Percentiles rank a stretch among this genome's conserved stretches.
These are phyloP conservation scores for Boletellus deceptivus DNA, from an alignment of 1,284 basidiomycete species.

Conservation along the genomic window DNA sequence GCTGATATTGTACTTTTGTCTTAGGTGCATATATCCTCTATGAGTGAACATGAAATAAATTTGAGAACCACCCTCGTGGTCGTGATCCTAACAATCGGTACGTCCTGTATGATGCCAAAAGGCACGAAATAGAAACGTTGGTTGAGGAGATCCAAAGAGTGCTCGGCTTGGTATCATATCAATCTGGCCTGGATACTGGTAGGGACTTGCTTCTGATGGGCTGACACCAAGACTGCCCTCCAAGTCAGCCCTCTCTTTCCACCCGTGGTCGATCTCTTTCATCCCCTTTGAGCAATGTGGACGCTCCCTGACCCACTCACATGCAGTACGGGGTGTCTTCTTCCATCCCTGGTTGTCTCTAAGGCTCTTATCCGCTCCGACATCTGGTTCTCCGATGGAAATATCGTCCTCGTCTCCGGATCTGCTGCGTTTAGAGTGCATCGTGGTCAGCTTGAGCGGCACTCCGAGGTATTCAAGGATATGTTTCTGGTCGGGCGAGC, in stretches of 20 bases:
- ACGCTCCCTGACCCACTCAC: constrained; percentile 26
- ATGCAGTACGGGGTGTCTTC: constrained; percentile 15
- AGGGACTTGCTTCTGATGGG: not conserved
- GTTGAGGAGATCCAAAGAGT: not conserved
- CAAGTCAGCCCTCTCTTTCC: constrained; percentile 20
- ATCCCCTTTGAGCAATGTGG: constrained; percentile 18
- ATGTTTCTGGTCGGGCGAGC: constrained; percentile 56
- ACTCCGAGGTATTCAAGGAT: constrained; percentile 68
- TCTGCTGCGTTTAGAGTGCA: constrained; percentile 67
- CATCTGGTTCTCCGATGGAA: constrained; percentile 72
- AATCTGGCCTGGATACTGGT: constrained; percentile 9
- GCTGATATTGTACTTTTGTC: constrained; percentile 11
- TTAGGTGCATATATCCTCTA: constrained; percentile 8
- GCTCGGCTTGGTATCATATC: constrained; percentile 6
- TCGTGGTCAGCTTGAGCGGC: constrained; percentile 64
- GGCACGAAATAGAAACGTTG: not conserved
- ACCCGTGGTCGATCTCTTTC: not conserved
- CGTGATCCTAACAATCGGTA: not conserved
- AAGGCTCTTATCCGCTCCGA: constrained; percentile 45
- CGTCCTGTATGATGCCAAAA: not conserved
- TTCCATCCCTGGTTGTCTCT: constrained; percentile 7
- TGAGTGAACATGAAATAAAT: not conserved
- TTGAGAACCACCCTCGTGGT: not conserved
- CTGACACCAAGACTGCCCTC: constrained; percentile 11
- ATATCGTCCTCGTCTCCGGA: constrained; percentile 58